Evolutionary conservation across 345 rosid genomes (phyloP).

Genomic region (Camelina hispida): DNA sequence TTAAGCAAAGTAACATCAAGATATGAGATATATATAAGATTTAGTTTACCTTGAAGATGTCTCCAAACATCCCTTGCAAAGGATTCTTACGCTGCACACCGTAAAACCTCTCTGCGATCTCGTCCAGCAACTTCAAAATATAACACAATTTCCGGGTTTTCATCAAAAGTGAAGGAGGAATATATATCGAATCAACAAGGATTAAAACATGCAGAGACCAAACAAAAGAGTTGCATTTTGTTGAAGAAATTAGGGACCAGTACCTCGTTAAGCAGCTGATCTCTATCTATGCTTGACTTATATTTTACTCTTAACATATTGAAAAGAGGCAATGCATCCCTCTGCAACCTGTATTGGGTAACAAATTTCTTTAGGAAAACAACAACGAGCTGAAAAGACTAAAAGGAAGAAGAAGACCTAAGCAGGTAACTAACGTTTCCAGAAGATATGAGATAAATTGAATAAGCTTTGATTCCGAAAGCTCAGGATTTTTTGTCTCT

Average conservation of each 20-base stretch:
- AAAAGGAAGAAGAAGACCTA: constrained; percentile 13
- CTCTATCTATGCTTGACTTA: constrained; percentile 78
- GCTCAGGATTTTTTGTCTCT: constrained; percentile 56
- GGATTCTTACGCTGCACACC: constrained; percentile 87
- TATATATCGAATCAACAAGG: background rate
- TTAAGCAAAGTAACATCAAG: constrained; percentile 5
- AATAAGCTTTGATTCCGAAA: constrained; percentile 69
- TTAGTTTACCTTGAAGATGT: constrained; percentile 66
- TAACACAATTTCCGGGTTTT: background rate
- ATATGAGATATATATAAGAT: background rate
- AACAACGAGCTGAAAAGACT: constrained; percentile 11
- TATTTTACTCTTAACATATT: constrained; percentile 76
- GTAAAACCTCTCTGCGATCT: constrained; percentile 76
- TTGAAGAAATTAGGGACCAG: background rate
- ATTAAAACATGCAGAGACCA: background rate
- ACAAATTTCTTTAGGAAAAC: constrained; percentile 23
- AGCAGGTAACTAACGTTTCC: constrained; percentile 61
- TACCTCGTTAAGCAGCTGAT: constrained; percentile 87
- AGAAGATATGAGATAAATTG: constrained; percentile 65
- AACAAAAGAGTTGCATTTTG: constrained; percentile 1
- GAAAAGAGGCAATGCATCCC: constrained; percentile 96
- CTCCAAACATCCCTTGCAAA: constrained; percentile 88
- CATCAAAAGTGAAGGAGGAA: background rate
- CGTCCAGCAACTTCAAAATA: constrained; percentile 78
- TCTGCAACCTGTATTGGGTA: constrained; percentile 66